Evolutionary conservation across 495 filamentous ascomycete genomes (phyloP).

Genomic region (Elasticomyces elasticus): DNA sequence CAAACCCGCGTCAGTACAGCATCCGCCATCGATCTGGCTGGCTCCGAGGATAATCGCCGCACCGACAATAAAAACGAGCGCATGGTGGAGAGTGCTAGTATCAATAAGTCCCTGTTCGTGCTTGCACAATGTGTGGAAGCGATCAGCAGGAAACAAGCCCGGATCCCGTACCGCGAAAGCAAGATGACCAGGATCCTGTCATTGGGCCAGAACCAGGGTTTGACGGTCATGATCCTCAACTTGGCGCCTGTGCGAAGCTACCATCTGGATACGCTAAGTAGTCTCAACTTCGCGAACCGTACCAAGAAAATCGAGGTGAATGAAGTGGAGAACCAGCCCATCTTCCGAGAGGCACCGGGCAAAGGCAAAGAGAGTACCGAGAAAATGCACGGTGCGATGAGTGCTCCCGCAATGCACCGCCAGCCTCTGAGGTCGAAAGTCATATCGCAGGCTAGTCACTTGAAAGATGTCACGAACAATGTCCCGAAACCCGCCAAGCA

Average conservation of each 20-base stretch:
- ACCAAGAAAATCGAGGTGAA: constrained; percentile 95
- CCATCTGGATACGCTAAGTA: constrained; percentile 87
- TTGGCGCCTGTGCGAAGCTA: constrained; percentile 77
- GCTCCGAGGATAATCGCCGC: constrained; percentile 88
- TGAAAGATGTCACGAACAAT: constrained; percentile 41
- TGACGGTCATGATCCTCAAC: constrained; percentile 95
- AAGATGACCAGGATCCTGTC: constrained; percentile 97
- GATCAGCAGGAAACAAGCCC: constrained; percentile 65
- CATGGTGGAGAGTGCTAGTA: constrained; percentile 90
- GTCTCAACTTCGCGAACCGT: constrained; percentile 86
- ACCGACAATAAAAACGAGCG: constrained; percentile 93
- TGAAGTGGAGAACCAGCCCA: constrained; percentile 85
- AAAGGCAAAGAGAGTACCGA: constrained; percentile 36
- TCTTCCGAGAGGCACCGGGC: constrained; percentile 38
- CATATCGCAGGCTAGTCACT: constrained; percentile 48
- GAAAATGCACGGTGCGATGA: constrained; percentile 22
- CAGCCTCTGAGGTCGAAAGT: constrained; percentile 70
- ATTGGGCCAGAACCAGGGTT: constrained; percentile 87
- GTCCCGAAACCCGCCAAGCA: constrained; percentile 67
- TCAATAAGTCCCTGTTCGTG: constrained; percentile 96
- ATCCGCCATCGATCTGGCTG: constrained; percentile 92
- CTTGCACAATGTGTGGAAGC: constrained; percentile 94
- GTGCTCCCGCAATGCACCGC: constrained; percentile 43
- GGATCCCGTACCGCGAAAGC: constrained; percentile 87
- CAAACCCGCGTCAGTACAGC: constrained; percentile 68